These are phyloP conservation scores for Hirschioporus abietinus DNA, from an alignment of 768 basidiomycete species.

Conservation along the genomic window DNA sequence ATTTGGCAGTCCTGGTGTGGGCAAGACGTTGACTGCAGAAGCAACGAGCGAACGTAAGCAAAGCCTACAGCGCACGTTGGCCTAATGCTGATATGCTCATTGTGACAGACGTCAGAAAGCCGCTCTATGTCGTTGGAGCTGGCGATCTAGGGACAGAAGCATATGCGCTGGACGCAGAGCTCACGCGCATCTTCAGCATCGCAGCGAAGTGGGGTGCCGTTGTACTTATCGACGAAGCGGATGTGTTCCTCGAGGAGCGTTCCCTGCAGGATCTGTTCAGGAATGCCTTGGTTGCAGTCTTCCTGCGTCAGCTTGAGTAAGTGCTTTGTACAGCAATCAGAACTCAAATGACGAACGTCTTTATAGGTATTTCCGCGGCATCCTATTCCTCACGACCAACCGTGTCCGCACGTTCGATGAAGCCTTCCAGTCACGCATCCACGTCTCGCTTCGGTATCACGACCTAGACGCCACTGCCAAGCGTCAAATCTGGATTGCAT, in stretches of 20 bases:
- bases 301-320: slow-evolving; percentile 31
- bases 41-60: slow-evolving; percentile 30
- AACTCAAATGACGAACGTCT: slow-evolving; percentile 24
- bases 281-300: slow-evolving; percentile 71
- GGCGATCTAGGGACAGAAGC: slow-evolving; percentile 30
- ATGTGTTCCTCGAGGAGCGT: slow-evolving; percentile 69
- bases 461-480: slow-evolving; percentile 51
- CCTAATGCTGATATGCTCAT: neutral
- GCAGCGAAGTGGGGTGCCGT: slow-evolving; percentile 30
- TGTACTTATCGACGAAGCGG: slow-evolving; percentile 40
- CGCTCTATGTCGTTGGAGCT: slow-evolving; percentile 30
- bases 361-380: slow-evolving; percentile 28
- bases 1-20: slow-evolving; percentile 28
- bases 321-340: slow-evolving; percentile 10
- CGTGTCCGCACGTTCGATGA: slow-evolving; percentile 32
- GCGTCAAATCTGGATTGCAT: slow-evolving; percentile 59
- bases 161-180: slow-evolving; percentile 22
- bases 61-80: neutral
- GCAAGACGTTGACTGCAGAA: slow-evolving; percentile 31
- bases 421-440: slow-evolving; percentile 27
- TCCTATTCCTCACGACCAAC: slow-evolving; percentile 36
- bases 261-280: slow-evolving; percentile 58
- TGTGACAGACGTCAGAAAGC: slow-evolving; percentile 16
- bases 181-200: slow-evolving; percentile 27
- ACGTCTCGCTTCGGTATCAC: slow-evolving; percentile 49